Conservation (phyloP, 2,329 filamentous ascomycete genomes). For the Ampelomyces quisqualis region DNA sequence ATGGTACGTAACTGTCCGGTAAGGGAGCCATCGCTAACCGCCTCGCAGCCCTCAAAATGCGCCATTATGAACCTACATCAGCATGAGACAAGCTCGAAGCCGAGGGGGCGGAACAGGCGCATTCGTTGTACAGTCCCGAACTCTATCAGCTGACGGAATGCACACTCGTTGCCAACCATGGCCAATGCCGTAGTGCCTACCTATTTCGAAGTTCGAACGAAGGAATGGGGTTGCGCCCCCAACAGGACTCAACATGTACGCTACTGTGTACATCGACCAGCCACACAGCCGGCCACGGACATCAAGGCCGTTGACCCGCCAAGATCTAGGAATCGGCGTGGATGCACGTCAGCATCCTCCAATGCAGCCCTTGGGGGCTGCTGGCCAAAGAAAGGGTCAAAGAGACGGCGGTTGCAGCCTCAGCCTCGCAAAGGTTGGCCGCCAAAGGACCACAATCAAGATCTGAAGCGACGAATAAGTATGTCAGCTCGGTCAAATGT, state of each 20-base stretch:
- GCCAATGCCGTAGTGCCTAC: no score
- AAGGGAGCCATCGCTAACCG: conserved; percentile 16
- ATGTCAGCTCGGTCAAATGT: neutral
- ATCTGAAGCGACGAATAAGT: neutral
- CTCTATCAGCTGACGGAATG: conserved; percentile 10
- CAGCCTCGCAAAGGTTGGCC: neutral
- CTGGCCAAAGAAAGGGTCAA: conserved; percentile 12
- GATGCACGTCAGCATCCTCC: conserved; percentile 14
- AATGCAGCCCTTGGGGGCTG: conserved; percentile 9
- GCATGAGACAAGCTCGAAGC: conserved; percentile 14
- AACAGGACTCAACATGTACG: no score
- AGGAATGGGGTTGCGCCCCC: conserved; percentile 11
- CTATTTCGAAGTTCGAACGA: neutral
- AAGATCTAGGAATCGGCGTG: conserved; percentile 9
- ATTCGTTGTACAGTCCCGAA: conserved; percentile 1
- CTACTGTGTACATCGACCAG: no score
- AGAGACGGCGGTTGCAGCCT: conserved; percentile 7
- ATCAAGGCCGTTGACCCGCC: conserved; percentile 1
- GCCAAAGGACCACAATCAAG: neutral
- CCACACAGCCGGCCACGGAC: conserved; percentile 1
- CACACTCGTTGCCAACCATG: conserved; percentile 1
- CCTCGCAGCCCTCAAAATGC: conserved; percentile 8
- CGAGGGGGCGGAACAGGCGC: conserved; percentile 2
- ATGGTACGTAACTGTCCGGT: conserved; percentile 13
- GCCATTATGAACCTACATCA: conserved; percentile 9